Base-by-base conservation (phyloP, 768 basidiomycete genomes). In the Serendipita sp. region DNA sequence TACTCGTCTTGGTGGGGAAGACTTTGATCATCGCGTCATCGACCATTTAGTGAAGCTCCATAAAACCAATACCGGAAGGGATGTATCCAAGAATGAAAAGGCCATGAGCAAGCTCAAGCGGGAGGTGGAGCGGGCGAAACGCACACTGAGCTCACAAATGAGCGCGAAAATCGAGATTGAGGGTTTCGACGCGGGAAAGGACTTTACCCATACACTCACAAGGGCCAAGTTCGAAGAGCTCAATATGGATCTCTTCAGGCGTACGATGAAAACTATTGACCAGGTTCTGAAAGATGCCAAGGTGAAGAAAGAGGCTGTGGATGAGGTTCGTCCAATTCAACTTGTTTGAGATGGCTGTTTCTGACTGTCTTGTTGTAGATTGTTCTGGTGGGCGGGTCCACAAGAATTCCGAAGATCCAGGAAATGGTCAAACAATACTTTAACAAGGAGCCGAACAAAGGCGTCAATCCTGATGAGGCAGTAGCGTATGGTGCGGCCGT, bases 81-180 rank as follows among this genome's bases (percentile, higher is more conserved):
- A 79, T 68, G 77, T 79, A 52, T 72, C 72, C 69, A 73, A 73
- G 64, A 75, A 79, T 73, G 70, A 73, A 34, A 70, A 76, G 58
- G 77, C 78, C 8, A 77, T 80, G 74, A 77, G 79, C 68, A 80
- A 80, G 71, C 74, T 80, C 66, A 79, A 78, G 76, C 73, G 78
- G 64, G 78, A 78, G 67, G 79, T 85, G 66, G 85, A 88, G 75
- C 81, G 82, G 66, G 87, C 86, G 68, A 90, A 88, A 79, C 77
- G 85, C 60, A 83, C 81, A 3, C 76, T 88, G 16, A 23, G 16
- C 18, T 72, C 69, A 62, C 78, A 80, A 69, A 77, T 76, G 75
- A 72, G 71, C 66, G 75, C 75, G 66, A 75, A 74, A 69, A 70
- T 80, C 68, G 79, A 80, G 67, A 77, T 80, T 67, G 78, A 79